A percentile compares a stretch with the other conserved stretches of the same genome.
These are phyloP conservation scores for Lepraria neglecta DNA, from an alignment of 495 filamentous ascomycete genomes.

Conservation along the genomic window DNA sequence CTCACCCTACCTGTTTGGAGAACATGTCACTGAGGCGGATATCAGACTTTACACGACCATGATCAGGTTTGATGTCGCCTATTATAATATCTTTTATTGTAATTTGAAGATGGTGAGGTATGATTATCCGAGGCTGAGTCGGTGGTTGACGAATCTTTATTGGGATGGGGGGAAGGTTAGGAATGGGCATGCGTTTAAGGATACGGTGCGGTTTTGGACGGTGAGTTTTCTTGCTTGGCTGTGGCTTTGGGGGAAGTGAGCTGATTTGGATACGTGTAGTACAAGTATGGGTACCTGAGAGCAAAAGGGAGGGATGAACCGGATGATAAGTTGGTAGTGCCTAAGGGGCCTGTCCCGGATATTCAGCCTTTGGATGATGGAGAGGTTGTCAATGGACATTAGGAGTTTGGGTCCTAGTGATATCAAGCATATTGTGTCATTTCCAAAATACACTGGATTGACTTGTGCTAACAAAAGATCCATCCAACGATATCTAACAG, in stretches of 20 bases:
- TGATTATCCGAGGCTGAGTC: slow-evolving; percentile 63
- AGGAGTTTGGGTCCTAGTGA: background rate
- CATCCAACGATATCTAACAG: background rate
- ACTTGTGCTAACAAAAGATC: background rate
- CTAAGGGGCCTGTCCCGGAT: slow-evolving; percentile 54
- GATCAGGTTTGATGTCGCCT: slow-evolving; percentile 60
- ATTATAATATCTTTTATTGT: slow-evolving; percentile 65
- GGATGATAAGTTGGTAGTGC: slow-evolving; percentile 40
- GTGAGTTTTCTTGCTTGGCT: slow-evolving; percentile 36
- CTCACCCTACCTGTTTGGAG: slow-evolving; percentile 58
- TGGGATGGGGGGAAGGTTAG: slow-evolving; percentile 53
- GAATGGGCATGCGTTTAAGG: slow-evolving; percentile 52
- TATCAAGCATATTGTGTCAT: background rate
- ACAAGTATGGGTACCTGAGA: slow-evolving; percentile 30
- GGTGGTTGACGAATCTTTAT: slow-evolving; percentile 65
- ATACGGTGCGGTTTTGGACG: slow-evolving; percentile 59
- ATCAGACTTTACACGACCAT: slow-evolving; percentile 59
- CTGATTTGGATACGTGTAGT: slow-evolving; percentile 42
- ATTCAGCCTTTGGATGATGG: slow-evolving; percentile 37
- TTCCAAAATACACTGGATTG: background rate
- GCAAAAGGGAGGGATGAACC: slow-evolving; percentile 18
- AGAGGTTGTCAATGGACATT: slow-evolving; percentile 2
- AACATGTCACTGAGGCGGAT: slow-evolving; percentile 62
- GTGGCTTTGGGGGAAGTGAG: background rate
- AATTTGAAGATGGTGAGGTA: slow-evolving; percentile 63